These are phyloP conservation scores for Corchorus capsularis DNA, from an alignment of 345 rosid species.

Conservation along the genomic window DNA sequence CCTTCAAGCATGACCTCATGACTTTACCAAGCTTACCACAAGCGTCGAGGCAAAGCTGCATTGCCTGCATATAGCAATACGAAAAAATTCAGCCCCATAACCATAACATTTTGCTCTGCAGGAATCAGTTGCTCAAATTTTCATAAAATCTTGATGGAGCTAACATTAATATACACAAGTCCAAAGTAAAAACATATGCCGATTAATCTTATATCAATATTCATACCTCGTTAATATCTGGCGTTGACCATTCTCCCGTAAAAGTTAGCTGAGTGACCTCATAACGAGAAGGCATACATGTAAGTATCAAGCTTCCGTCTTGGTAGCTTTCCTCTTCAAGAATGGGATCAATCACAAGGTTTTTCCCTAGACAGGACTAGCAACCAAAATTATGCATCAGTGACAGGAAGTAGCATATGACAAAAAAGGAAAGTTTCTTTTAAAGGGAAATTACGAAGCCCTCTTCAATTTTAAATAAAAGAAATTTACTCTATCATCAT, in stretches of 20 bases:
- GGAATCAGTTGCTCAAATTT: neutral
- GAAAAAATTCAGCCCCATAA: neutral
- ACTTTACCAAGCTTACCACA: slow-evolving; percentile 73
- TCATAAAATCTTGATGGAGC: neutral
- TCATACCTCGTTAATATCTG: slow-evolving; percentile 75
- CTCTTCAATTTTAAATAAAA: neutral
- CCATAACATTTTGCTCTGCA: neutral
- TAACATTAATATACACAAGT: neutral
- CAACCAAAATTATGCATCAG: slow-evolving; percentile 14
- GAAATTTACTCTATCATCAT: neutral
- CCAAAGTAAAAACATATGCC: neutral
- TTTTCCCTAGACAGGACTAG: slow-evolving; percentile 78
- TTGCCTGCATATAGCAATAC: slow-evolving; percentile 55
- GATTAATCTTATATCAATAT: neutral
- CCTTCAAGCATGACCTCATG: slow-evolving; percentile 85
- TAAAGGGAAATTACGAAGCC: neutral
- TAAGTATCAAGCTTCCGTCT: slow-evolving; percentile 80
- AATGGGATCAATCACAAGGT: slow-evolving; percentile 79
- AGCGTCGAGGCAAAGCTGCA: slow-evolving; percentile 93
- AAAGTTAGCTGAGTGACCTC: slow-evolving; percentile 84
- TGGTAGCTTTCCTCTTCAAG: slow-evolving; percentile 85
- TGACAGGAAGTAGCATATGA: neutral
- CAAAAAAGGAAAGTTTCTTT: neutral
- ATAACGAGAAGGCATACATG: slow-evolving; percentile 87
- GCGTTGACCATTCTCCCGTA: slow-evolving; percentile 88